Conservation (phyloP, 768 basidiomycete genomes). For the Xanthoconium stramineum region DNA sequence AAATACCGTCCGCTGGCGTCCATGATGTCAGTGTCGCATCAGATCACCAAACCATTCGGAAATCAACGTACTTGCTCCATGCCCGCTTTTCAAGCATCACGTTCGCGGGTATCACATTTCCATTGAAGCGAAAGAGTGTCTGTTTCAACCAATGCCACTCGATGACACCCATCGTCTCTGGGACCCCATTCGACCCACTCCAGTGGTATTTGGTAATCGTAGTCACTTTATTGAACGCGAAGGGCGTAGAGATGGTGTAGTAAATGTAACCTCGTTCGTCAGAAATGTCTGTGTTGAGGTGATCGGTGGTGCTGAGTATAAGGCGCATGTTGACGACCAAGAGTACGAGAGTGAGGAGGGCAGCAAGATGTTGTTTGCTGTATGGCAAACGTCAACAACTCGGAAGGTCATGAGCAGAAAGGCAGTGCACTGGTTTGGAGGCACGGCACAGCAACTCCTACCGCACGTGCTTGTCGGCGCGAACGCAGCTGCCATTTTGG, state of each 20-base stretch:
- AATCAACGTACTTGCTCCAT: conserved; percentile 19
- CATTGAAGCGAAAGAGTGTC: conserved; percentile 16
- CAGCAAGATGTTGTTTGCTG: no score
- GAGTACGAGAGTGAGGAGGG: no score
- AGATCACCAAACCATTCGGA: not conserved
- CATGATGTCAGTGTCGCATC: not conserved
- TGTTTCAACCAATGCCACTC: conserved; percentile 22
- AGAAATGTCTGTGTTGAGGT: conserved; percentile 21
- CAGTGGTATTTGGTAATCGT: conserved; percentile 26
- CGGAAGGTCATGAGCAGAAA: no score
- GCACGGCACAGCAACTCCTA: no score
- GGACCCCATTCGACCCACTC: conserved; percentile 9
- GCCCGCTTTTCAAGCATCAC: conserved; percentile 12
- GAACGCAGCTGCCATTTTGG: no score
- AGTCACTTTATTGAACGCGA: conserved; percentile 13
- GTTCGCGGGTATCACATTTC: conserved; percentile 3
- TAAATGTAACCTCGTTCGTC: conserved; percentile 17
- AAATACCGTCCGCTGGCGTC: conserved; percentile 31
- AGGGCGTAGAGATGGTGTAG: conserved; percentile 21
- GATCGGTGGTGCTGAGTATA: conserved; percentile 17
- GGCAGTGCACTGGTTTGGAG: no score
- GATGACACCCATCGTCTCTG: conserved; percentile 24
- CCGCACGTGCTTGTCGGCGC: no score
- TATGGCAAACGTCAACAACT: no score
- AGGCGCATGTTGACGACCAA: conserved; percentile 17